phyloP scores from a whole-genome alignment of 2,329 filamentous ascomycete species.

The Penicillium sp. region DNA sequence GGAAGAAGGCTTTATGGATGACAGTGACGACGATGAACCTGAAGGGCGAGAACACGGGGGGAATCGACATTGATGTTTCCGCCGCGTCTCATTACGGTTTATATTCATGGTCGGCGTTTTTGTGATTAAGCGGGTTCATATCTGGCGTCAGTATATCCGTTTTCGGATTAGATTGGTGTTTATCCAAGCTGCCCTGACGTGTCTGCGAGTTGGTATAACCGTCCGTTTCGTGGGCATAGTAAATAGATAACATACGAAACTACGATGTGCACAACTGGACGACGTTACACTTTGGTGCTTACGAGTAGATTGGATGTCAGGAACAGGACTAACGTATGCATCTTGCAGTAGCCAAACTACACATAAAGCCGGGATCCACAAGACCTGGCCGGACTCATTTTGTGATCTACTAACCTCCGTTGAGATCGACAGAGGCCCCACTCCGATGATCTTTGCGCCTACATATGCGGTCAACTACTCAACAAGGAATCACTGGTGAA shows the following conservation, averaged over 20 bases:
- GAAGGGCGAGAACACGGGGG: slow-evolving; percentile 30
- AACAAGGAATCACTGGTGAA: slow-evolving; percentile 2
- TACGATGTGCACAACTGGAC: not conserved
- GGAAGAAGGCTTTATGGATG: slow-evolving; percentile 72
- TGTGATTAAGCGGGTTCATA: not conserved
- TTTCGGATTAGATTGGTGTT: too few relatives aligned
- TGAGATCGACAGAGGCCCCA: slow-evolving; percentile 11
- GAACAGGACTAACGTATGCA: not conserved
- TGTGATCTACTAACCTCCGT: not conserved
- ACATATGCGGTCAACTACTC: not conserved
- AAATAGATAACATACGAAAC: not conserved
- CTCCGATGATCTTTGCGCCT: slow-evolving; percentile 1
- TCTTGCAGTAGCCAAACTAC: not conserved
- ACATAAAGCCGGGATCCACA: not conserved
- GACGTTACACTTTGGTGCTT: not conserved
- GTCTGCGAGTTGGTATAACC: not conserved
- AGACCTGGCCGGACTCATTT: not conserved
- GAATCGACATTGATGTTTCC: slow-evolving; percentile 14
- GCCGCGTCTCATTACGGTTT: slow-evolving; percentile 2
- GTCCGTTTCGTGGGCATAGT: not conserved
- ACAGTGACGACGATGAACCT: slow-evolving; percentile 65
- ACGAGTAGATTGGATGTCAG: too few relatives aligned
- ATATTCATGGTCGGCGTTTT: slow-evolving; percentile 13
- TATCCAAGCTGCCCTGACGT: not conserved
- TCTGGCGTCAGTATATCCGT: not conserved